Conservation (phyloP, 306 rosid species). For the Dalbergia oliveri region DNA sequence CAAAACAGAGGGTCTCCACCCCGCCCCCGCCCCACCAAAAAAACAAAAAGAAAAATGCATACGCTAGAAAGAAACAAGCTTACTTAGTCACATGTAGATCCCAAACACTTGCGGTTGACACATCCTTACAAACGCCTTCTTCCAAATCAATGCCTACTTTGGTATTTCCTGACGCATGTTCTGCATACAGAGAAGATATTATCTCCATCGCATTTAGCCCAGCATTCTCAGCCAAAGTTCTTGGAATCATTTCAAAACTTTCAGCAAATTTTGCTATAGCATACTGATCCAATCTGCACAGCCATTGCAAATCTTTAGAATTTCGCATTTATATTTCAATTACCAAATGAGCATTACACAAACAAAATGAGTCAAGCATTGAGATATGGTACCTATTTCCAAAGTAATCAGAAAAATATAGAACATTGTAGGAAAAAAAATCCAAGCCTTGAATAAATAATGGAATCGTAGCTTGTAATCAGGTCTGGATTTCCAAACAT, state of each 20-base stretch:
- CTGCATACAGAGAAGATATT: conserved; percentile 94
- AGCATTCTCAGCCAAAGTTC: conserved; percentile 94
- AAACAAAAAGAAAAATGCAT: neutral
- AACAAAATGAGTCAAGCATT: neutral
- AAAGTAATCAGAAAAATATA: conserved; percentile 27
- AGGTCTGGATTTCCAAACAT: conserved; percentile 5
- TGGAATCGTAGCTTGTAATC: conserved; percentile 10
- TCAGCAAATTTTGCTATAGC: conserved; percentile 97
- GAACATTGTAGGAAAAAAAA: neutral
- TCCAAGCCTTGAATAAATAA: neutral
- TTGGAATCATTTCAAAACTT: conserved; percentile 94
- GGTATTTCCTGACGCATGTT: conserved; percentile 92
- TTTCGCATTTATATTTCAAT: conserved; percentile 28
- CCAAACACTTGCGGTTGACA: conserved; percentile 69
- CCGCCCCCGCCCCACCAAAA: too few relatives aligned
- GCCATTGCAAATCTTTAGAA: conserved; percentile 44
- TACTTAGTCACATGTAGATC: conserved; percentile 94
- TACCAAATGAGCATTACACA: conserved; percentile 10
- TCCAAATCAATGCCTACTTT: conserved; percentile 93
- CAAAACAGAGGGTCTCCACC: conserved; percentile 16
- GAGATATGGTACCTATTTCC: neutral
- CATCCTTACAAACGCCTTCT: conserved; percentile 82
- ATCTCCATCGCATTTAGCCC: conserved; percentile 97
- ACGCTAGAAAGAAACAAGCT: conserved; percentile 43
- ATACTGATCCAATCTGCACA: conserved; percentile 96